Evolutionary conservation across 1,284 basidiomycete genomes (phyloP), one percentile per base, ranked within the genome.

Genomic region (Coniferiporia sulphurascens): DNA sequence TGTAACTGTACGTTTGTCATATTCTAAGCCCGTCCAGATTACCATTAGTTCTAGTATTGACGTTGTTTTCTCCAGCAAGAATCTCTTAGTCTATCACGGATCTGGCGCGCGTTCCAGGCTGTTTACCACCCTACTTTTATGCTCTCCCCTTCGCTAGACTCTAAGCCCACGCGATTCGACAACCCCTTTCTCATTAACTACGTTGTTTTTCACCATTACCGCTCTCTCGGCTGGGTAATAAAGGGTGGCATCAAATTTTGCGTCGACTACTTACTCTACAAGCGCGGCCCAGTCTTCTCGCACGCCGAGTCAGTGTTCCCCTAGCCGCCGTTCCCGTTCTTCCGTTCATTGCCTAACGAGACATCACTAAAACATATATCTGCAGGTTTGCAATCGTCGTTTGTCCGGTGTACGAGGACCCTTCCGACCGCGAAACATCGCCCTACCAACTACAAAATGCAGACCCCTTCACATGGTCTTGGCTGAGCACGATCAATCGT

Each of bases 201-300:
- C 69, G 86, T 89, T 52, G 86, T 85, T 6, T 98, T 96, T 69
- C 96, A 99, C 71, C 94, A 99, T 73, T 99, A 92, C 70, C 86
- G 96, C 19, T 94, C 95, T 1, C 80, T 99, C 4, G 97, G 97
- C n/a, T 99, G 97, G 97, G 91, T 98, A 15, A 88, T 98, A 62
- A 94, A 95, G 72, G 86, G 85, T 22, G 97, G 97, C 2, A 87
- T 97, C 76, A 99, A 99, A 74, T 99, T 99, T 73, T 98, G 95
- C 69, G 90, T 90, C 46, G 97, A 99, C 69, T 93, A 91, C 75
- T 79, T 99, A 13, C 76, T 99, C 35, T 99, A 99, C 74, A 95
- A 95, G 64, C 84, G 89, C 8, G 97, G 97, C 0, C 95, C 96
- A 0, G 93, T 97, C 0, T 98, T 98, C 71, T 81, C 87, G 2